A percentile compares a stretch with the other conserved stretches of the same genome.
Evolutionary conservation across 495 filamentous ascomycete species (phyloP).

Genomic region (Neurospora discreta): DNA sequence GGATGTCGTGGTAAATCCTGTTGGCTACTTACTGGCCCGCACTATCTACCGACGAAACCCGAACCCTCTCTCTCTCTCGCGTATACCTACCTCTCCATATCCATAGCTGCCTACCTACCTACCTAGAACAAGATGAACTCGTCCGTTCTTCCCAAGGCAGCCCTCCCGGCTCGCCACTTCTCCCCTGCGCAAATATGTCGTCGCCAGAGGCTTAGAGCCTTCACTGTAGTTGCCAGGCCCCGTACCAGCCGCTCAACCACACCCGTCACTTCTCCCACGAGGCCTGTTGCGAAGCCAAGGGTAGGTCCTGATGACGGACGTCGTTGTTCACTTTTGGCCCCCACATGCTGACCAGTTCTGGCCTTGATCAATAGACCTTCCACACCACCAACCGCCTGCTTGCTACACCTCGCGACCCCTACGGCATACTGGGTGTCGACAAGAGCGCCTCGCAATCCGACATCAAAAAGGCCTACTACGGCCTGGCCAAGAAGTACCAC

Average conservation of each 20-base stretch:
- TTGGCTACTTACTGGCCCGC: background rate
- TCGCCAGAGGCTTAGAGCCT: slow-evolving; percentile 27
- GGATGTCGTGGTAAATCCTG: background rate
- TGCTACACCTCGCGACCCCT: slow-evolving; percentile 66
- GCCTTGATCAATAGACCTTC: slow-evolving; percentile 46
- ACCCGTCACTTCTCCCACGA: background rate
- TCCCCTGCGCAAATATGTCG: slow-evolving; percentile 38
- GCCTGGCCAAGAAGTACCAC: slow-evolving; percentile 95
- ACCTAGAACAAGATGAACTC: slow-evolving; percentile 33
- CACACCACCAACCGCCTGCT: slow-evolving; percentile 54
- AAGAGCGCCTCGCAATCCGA: slow-evolving; percentile 71
- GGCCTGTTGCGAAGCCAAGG: slow-evolving; percentile 2
- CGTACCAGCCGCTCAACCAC: slow-evolving; percentile 1
- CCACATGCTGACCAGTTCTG: background rate
- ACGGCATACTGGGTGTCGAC: slow-evolving; percentile 71
- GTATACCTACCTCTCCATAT: background rate
- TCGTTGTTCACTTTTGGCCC: background rate
- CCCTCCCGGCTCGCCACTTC: slow-evolving; percentile 36
- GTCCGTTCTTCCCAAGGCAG: slow-evolving; percentile 39
- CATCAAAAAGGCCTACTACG: slow-evolving; percentile 98
- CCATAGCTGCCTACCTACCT: no score
- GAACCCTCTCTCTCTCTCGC: background rate
- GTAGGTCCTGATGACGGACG: slow-evolving; percentile 7
- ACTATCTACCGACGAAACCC: background rate
- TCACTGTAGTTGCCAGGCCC: slow-evolving; percentile 8